phyloP scores from a whole-genome alignment of 164 flowering plant species.

The Magnolia kwangsiensis region DNA sequence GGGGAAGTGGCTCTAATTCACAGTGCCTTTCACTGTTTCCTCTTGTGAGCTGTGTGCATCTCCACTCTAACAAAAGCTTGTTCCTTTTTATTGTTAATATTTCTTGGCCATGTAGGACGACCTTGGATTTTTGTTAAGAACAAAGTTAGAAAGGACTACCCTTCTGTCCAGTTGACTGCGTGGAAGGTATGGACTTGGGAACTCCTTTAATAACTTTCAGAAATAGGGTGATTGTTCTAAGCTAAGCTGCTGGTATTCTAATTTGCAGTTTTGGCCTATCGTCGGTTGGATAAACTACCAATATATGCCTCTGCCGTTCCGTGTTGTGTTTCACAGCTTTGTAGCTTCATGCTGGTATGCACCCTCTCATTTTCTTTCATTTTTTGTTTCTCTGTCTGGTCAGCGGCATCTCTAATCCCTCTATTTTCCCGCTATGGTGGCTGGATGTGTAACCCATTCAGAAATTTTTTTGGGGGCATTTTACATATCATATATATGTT shows the following conservation, averaged over 20 bases:
- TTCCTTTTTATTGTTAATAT: background rate
- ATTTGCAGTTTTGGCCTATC: slow-evolving; percentile 76
- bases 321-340: slow-evolving; percentile 70
- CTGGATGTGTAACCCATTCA: background rate
- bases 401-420: background rate
- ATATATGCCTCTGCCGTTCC: slow-evolving; percentile 72
- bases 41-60: too few species aligned
- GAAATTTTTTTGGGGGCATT: background rate
- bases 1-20: too few species aligned
- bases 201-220: background rate
- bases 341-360: slow-evolving; percentile 71
- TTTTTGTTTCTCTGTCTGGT: background rate
- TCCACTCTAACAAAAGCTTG: too few species aligned
- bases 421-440: background rate
- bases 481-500: background rate
- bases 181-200: slow-evolving; percentile 54
- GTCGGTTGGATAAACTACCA: slow-evolving; percentile 75
- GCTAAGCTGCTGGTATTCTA: background rate
- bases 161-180: slow-evolving; percentile 60
- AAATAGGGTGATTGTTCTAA: background rate
- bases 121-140: slow-evolving; percentile 53
- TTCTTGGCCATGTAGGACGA: slow-evolving; percentile 48
- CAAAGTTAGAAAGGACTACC: slow-evolving; percentile 64
- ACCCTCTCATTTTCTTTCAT: background rate
- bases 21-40: too few species aligned